A percentile compares a stretch with the other conserved stretches of the same genome.
phyloP scores from a whole-genome alignment of 2,329 filamentous ascomycete species.

The Parafenestella ontariensis region DNA sequence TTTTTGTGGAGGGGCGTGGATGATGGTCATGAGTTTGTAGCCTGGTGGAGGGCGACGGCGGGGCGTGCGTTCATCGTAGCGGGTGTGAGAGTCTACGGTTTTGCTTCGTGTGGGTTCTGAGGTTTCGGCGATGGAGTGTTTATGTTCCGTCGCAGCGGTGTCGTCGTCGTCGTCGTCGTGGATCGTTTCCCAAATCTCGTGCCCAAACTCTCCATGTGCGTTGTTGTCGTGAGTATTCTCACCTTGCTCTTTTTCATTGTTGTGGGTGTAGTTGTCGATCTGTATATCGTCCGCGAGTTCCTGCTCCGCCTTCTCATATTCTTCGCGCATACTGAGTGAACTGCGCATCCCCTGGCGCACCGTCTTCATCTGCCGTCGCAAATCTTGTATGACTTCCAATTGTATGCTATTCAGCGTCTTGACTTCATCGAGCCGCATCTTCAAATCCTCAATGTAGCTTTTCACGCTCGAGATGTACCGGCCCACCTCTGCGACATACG shows the following conservation, averaged over 20 bases:
- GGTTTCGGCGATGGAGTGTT: no score
- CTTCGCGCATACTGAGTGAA: slow-evolving; percentile 7
- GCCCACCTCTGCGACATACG: slow-evolving; percentile 36
- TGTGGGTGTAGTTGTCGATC: no score
- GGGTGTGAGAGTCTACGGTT: no score
- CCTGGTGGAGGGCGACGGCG: background rate
- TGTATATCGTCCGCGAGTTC: slow-evolving; percentile 5
- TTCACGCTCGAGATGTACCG: slow-evolving; percentile 38
- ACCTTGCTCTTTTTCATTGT: no score
- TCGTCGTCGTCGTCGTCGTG: background rate
- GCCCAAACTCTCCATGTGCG: slow-evolving; percentile 18
- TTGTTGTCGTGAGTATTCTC: no score
- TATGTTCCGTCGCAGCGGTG: background rate
- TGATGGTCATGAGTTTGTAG: slow-evolving; percentile 13
- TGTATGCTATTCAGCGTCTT: slow-evolving; percentile 43
- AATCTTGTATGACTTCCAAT: slow-evolving; percentile 39
- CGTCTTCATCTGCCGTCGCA: slow-evolving; percentile 31
- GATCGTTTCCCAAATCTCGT: slow-evolving; percentile 22
- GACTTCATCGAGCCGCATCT: slow-evolving; percentile 41
- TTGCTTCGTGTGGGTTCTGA: no score
- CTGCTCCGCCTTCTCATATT: background rate
- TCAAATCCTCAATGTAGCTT: slow-evolving; percentile 33
- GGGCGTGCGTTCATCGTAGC: no score
- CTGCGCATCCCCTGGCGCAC: slow-evolving; percentile 23
- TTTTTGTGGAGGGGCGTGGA: slow-evolving; percentile 19